Base-by-base conservation (phyloP, 176 grass and related monocot genomes). In the Ensete ventricosum region DNA sequence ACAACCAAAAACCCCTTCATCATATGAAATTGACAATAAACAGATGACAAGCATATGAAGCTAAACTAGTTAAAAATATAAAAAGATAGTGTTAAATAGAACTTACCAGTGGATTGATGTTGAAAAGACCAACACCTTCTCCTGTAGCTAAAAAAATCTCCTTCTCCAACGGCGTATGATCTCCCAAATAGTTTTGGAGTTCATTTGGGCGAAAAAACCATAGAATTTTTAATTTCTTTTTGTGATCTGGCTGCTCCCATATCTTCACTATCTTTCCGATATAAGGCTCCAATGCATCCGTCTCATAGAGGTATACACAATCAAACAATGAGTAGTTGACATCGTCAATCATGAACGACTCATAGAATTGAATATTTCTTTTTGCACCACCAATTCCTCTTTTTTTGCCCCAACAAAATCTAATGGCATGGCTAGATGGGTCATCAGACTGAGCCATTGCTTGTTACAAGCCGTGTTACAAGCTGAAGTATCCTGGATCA, bases 61-160 rank as follows among this genome's bases (percentile, higher is more conserved):
- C 8, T 60, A 60, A 60, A 20, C 2, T 73, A 73, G 12, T 12
- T n/a, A 72, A 21, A 72, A 23, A 54, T 23, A 23, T 53, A 20
- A 21, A 25, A 1, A 73, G 11, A 54, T 14, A 52, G 51, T 43
- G 34, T 43, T 6, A 54, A 54, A 53, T 14, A 54, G 8, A 73
- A 22, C 27, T 78, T 85, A 88, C 89, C 89, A 88, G 59, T 17
- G 81, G 81, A 60, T 92, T 92, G 50, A 89, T 82, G 76, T 89
- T 77, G 0, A 63, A 76, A 71, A 86, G 84, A 34, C 90, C 90
- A 53, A 2, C 17, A 64, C 86, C 90, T 63, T 86, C 73, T 55
- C 90, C 90, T 51, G 68, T 86, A 57, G 90, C 86, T 76, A 92
- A 84, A 86, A 92, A 92, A 60, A 92, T 80, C 74, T 92, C 89